Conservation (phyloP, 352 stramenopile genomes). For the Globisporangium ultimum region DNA sequence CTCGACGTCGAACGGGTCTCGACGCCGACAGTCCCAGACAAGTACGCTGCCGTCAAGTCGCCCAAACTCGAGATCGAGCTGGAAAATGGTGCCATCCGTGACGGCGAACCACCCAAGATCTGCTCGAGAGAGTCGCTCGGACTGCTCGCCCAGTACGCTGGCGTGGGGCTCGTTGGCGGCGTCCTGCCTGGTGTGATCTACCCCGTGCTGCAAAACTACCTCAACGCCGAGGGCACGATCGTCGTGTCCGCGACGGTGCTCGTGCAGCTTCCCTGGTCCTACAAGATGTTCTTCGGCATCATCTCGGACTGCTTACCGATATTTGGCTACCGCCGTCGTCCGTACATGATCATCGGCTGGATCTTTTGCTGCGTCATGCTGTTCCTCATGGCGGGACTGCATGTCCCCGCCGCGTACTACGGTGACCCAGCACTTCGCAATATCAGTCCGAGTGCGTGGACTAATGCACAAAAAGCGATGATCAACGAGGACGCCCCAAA, state of each 20-base stretch:
- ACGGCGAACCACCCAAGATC: constrained; percentile 26
- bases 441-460: constrained; percentile 30
- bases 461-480: constrained; percentile 22
- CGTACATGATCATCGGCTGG: constrained; percentile 65
- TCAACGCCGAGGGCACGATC: constrained; percentile 54
- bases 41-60: constrained; percentile 11
- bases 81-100: constrained; percentile 29
- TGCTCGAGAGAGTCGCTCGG: constrained; percentile 29
- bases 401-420: constrained; percentile 47
- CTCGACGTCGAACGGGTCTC: constrained; percentile 1
- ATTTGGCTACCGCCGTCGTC: constrained; percentile 41
- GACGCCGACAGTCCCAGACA: constrained; percentile 6
- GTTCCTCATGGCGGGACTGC: constrained; percentile 37
- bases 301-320: constrained; percentile 66
- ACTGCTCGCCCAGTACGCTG: constrained; percentile 49
- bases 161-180: constrained; percentile 47
- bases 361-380: constrained; percentile 42
- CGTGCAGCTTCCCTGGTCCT: constrained; percentile 55
- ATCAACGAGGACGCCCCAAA: constrained; percentile 40
- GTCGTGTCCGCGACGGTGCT: constrained; percentile 43
- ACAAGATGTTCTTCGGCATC: constrained; percentile 57
- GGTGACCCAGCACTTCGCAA: constrained; percentile 27
- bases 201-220: constrained; percentile 51
- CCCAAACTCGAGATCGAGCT: constrained; percentile 12
- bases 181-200: constrained; percentile 48